phyloP scores from a whole-genome alignment of 1,284 basidiomycete species.

The Marasmius oreades region DNA sequence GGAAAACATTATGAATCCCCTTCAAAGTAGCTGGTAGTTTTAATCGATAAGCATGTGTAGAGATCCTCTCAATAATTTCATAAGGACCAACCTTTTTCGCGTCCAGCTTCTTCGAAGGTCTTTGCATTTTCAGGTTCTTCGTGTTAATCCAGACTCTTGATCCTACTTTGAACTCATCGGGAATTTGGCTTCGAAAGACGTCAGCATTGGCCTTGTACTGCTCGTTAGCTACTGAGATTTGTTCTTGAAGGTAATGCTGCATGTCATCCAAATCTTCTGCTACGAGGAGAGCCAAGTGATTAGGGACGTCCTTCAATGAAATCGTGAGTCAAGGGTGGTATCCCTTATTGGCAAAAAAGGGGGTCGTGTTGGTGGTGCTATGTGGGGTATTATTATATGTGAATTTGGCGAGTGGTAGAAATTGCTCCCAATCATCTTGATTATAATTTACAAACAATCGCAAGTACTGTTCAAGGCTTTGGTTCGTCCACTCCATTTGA shows the following conservation, averaged over 20 bases:
- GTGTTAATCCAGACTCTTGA: not conserved
- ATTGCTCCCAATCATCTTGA: not conserved
- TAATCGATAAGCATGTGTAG: not conserved
- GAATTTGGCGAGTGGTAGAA: not conserved
- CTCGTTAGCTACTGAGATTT: not conserved
- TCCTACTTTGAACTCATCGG: not conserved
- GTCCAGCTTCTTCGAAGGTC: too few species aligned
- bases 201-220: not conserved
- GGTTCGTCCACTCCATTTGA: too few species aligned
- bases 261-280: not conserved
- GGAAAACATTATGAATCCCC: not conserved
- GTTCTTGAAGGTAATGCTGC: not conserved
- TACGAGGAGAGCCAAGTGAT: not conserved
- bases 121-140: not conserved
- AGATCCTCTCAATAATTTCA: not conserved
- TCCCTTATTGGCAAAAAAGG: slow-evolving; percentile 8
- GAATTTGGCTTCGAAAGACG: not conserved
- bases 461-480: too few species aligned
- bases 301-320: too few species aligned
- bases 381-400: too few species aligned
- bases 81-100: not conserved
- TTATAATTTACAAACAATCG: not conserved
- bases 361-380: not conserved
- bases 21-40: not conserved
- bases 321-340: not conserved